These are phyloP conservation scores for Calonectria hawksworthii DNA, from an alignment of 2,329 filamentous ascomycete species.

Conservation along the genomic window DNA sequence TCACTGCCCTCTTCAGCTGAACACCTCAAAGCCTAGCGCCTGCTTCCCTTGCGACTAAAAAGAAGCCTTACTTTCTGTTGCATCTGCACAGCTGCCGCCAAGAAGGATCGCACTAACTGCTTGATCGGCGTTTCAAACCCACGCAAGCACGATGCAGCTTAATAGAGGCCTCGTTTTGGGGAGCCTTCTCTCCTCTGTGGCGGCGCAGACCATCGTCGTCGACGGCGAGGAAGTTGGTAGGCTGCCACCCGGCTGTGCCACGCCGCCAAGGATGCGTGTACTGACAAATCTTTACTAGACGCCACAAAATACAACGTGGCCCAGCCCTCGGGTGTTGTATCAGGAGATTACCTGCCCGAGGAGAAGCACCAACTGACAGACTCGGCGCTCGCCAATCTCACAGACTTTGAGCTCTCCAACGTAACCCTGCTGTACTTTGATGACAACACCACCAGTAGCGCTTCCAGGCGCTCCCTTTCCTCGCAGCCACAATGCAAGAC, in stretches of 20 bases:
- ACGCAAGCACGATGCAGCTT: slow-evolving; percentile 31
- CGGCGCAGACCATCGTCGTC: slow-evolving; percentile 30
- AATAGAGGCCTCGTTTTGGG: slow-evolving; percentile 20
- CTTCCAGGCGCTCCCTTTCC: background rate
- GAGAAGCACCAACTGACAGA: slow-evolving; percentile 38
- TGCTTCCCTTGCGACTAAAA: background rate
- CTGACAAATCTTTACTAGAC: slow-evolving; percentile 11
- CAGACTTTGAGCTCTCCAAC: slow-evolving; percentile 29
- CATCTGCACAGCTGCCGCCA: background rate
- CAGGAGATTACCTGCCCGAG: slow-evolving; percentile 34
- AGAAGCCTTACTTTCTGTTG: background rate
- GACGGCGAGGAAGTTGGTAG: slow-evolving; percentile 31
- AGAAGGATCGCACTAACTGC: background rate
- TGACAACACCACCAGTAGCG: background rate
- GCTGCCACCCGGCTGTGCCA: background rate
- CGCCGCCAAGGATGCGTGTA: background rate
- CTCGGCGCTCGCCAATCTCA: slow-evolving; percentile 25
- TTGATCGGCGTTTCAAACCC: background rate
- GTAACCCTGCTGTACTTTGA: slow-evolving; percentile 31
- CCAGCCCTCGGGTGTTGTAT: slow-evolving; percentile 24
- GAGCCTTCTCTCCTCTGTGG: slow-evolving; percentile 22
- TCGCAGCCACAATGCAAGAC: slow-evolving; percentile 47
- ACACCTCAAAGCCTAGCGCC: background rate
- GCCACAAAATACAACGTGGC: slow-evolving; percentile 22
- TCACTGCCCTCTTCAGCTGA: background rate